Evolutionary conservation across 345 rosid species (phyloP).

Genomic region (Gossypium arboreum): DNA sequence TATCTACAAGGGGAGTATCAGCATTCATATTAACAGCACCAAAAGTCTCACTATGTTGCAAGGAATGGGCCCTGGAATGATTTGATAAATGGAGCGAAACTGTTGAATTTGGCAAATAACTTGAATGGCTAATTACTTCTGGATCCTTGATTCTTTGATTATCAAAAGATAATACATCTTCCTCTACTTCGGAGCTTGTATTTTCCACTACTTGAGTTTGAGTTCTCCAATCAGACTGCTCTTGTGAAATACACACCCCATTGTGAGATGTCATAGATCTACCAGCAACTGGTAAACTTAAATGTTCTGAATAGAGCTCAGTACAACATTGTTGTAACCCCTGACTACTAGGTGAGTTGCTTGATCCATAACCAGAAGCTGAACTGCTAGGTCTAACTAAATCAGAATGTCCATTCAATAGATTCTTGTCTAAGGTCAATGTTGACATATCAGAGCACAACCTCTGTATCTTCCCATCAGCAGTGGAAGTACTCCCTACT

Average conservation of each 20-base stretch:
- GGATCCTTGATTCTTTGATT: constrained; percentile 59
- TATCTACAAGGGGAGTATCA: constrained; percentile 31
- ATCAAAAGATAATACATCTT: constrained; percentile 55
- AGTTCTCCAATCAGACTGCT: constrained; percentile 39
- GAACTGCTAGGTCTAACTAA: constrained; percentile 24
- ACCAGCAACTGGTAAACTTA: constrained; percentile 21
- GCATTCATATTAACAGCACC: constrained; percentile 26
- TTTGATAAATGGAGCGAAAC: constrained; percentile 33
- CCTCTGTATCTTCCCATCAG: constrained; percentile 24
- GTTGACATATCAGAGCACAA: constrained; percentile 34
- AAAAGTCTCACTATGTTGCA: constrained; percentile 26
- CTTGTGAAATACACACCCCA: constrained; percentile 25
- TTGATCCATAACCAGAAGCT: constrained; percentile 35
- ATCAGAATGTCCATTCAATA: constrained; percentile 33
- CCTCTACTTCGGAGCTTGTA: constrained; percentile 42
- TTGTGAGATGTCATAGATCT: constrained; percentile 26
- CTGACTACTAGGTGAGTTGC: constrained; percentile 34
- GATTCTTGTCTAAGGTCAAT: constrained; percentile 33
- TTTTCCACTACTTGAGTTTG: constrained; percentile 25
- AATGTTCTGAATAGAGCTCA: constrained; percentile 30
- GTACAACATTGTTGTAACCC: constrained; percentile 29
- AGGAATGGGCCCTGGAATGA: constrained; percentile 43
- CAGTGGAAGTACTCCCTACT: constrained; percentile 16
- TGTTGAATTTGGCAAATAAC: constrained; percentile 37
- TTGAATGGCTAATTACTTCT: constrained; percentile 38